These are phyloP conservation scores for Apium graveolens DNA, from an alignment of 129 eudicot genomes.

Conservation along the genomic window DNA sequence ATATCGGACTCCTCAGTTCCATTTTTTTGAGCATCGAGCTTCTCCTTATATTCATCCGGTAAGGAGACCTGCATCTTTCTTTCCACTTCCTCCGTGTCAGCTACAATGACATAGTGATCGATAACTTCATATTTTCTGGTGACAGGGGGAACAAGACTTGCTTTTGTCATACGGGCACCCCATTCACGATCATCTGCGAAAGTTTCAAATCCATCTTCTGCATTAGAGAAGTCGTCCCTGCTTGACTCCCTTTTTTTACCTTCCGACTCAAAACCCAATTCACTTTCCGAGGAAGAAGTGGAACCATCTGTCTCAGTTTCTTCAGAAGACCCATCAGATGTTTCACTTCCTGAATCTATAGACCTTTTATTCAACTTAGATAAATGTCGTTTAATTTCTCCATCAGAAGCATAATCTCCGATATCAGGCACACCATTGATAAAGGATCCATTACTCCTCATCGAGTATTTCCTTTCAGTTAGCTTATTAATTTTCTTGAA, in stretches of 20 bases:
- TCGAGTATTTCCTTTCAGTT: constrained; percentile 53
- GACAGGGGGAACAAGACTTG: constrained; percentile 96
- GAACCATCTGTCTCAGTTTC: constrained; percentile 53
- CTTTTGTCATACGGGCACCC: constrained; percentile 99
- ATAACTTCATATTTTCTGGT: constrained; percentile 93
- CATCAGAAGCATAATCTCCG: constrained; percentile 67
- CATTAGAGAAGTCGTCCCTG: constrained; percentile 34
- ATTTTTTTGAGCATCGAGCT: constrained; percentile 70
- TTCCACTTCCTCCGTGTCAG: constrained; percentile 79
- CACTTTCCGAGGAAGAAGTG: constrained; percentile 61
- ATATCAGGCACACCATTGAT: constrained; percentile 43
- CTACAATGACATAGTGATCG: constrained; percentile 79
- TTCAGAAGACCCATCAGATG: constrained; percentile 85
- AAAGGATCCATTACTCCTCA: constrained; percentile 45
- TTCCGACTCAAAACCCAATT: constrained; percentile 44
- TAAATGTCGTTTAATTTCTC: constrained; percentile 63
- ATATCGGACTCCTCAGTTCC: constrained; percentile 95
- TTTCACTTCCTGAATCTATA: constrained; percentile 63
- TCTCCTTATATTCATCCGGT: constrained; percentile 85
- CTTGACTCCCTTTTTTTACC: constrained; percentile 38
- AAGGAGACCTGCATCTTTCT: constrained; percentile 83
- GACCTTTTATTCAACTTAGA: constrained; percentile 64
- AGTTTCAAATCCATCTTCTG: constrained; percentile 66
- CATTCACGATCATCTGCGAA: constrained; percentile 89
- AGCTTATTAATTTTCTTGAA: constrained; percentile 46